Base-by-base conservation (phyloP, 371 early-diverging fungal genomes). In the Mortierella sp. region DNA sequence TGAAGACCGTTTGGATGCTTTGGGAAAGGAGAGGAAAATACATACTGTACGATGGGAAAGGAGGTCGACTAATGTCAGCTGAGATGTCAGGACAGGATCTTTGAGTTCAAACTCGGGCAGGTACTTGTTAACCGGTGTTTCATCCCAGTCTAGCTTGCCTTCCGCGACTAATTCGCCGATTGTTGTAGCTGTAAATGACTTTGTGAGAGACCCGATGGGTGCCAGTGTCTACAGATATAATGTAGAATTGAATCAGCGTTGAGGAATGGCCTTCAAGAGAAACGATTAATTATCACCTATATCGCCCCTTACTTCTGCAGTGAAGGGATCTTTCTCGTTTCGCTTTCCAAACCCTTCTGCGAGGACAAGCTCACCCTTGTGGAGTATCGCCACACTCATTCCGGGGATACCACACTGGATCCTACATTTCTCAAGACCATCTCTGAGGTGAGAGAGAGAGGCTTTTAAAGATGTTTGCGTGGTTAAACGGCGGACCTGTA, bases 131-230 rank as follows among this genome's bases (percentile, higher is more conserved):
- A 72, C 65, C 0, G 72, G 65, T 6, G 65, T 65, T 9, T 0
- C 50, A 40, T 72, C 66, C 72, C 72, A 72, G n/a, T 65, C 65
- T 1, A 65, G 1, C 33, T 72, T 72, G n/a, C 65, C 65, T 9
- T 65, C 65, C 15, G 72, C 72, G 28, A 72, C 72, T 53, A 72
- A 22, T 45, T 72, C 72, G 7, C 72, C 72, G 21, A 72, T 65
- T 5, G 52, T n/a, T 16, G 72, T 61, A 0, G 72, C 72, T 6
- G 72, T 72, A 22, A 72, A 41, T 3, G 66, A 52, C 55, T 72
- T 72, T 13, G 72, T 66, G 40, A 72, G 60, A 8, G 72, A 72
- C 28, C 52, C 72, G 15, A 72, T 72, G 4, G 65, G 72, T 61
- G 48, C 61, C n/a, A 72, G n/a, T 16, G 71, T 71, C 65, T 71